phyloP scores from a whole-genome alignment of 2,329 filamentous ascomycete genomes.

The Alternaria arborescens region DNA sequence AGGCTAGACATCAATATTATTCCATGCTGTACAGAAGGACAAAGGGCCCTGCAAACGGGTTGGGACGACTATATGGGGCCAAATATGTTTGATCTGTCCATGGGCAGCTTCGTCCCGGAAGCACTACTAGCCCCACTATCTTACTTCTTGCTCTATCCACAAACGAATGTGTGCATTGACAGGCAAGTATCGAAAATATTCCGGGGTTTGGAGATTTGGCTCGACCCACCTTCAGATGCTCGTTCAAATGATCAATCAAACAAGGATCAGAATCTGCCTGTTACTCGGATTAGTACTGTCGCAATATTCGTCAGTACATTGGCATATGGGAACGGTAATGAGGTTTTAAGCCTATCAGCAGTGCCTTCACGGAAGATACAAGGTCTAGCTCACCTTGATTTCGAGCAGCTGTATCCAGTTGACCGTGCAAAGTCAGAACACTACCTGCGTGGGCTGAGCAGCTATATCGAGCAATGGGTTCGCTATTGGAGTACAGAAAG shows the following conservation, averaged over 20 bases:
- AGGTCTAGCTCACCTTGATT: conserved; percentile 3
- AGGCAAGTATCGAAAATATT: neutral
- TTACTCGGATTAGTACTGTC: neutral
- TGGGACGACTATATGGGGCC: neutral
- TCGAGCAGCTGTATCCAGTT: conserved; percentile 5
- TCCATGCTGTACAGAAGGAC: neutral
- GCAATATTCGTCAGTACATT: neutral
- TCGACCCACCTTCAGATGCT: neutral
- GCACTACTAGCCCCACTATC: neutral
- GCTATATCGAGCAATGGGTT: neutral
- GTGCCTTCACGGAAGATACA: neutral
- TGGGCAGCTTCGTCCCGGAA: neutral
- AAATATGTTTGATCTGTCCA: neutral
- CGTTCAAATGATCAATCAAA: neutral
- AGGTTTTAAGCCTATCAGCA: neutral
- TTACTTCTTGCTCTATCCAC: neutral
- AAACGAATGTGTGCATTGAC: neutral
- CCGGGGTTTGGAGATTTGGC: conserved; percentile 6
- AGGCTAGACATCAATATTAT: conserved; percentile 2
- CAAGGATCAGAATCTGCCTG: neutral
- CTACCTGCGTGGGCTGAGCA: conserved; percentile 1
- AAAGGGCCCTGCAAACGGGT: neutral
- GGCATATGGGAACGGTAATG: conserved; percentile 2
- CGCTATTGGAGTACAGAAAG: neutral
- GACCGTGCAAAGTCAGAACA: conserved; percentile 2